Base-by-base conservation (phyloP, 257 asterid genomes). In the Striga asiatica region DNA sequence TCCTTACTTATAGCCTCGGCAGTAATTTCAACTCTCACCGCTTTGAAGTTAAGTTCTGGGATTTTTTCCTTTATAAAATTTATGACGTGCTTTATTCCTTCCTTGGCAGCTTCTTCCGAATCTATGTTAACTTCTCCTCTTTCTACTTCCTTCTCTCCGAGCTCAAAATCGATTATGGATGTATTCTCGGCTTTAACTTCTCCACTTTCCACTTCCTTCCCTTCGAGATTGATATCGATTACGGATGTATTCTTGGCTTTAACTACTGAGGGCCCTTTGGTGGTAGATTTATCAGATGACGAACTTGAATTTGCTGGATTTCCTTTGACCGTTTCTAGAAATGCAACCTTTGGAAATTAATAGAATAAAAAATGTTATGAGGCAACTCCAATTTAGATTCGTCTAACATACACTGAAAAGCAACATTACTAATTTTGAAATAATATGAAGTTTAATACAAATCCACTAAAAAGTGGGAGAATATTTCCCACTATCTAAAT, bases 21-120 rank as follows among this genome's bases (percentile, higher is more conserved):
- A n/a, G 84, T 38, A 34, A 69, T 69, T 61, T 81, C 84, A 17
- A 78, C 75, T 56, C 73, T 84, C 81, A 77, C 77, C 28, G 86
- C 93, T 70, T 81, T 82, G 48, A 86, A 77, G 69, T 87, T 91
- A 60, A 91, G 71, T 54, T 83, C 94, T 12, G 98, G 98, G 61
- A 91, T 78, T 72, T 81, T 91, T 19, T 87, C 96, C 77, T 81
- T 91, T 7, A 91, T 89, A 68, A 82, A 91, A 67, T 87, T 91
- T 59, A 87, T 73, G 47, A 87, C 92, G 29, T 82, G 81, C 59
- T 78, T 81, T 68, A 87, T 77, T 67, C 94, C 96, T 66, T 91
- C 96, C 71, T 83, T 96, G 42, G 95, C 83, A 66, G 79, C 91
- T 67, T 72, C 95, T 75, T 85, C 95, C 64, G 80, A 64, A 66